Evolutionary conservation across 169 alveolate species (phyloP).

Genomic region (Blepharisma undulans): DNA sequence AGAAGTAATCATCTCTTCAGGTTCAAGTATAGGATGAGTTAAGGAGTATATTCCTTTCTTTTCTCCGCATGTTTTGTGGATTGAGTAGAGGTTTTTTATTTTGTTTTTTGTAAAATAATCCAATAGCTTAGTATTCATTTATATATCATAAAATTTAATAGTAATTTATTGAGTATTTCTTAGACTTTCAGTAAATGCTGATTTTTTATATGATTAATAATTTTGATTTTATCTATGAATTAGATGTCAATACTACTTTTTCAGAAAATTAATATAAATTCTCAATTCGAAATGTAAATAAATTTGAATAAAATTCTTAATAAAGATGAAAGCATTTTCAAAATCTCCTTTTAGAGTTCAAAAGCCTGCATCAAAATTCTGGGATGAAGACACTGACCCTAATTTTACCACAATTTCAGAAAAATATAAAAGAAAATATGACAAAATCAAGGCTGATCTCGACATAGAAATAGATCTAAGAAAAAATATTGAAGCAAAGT

Average conservation of each 20-base stretch:
- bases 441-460: neutral
- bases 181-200: neutral
- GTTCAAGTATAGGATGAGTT: neutral
- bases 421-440: neutral
- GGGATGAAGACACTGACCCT: neutral
- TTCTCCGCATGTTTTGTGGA: neutral
- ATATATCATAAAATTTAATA: neutral
- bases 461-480: neutral
- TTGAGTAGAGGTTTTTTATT: slow-evolving; percentile 7
- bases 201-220: neutral
- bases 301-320: neutral
- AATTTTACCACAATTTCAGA: neutral
- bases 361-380: neutral
- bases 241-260: neutral
- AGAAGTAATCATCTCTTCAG: neutral
- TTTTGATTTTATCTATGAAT: too few species aligned
- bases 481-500: neutral
- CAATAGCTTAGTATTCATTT: neutral
- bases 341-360: neutral
- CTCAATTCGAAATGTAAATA: neutral
- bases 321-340: neutral
- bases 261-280: too few species aligned
- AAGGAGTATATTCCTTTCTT: neutral
- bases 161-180: too few species aligned
- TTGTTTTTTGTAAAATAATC: slow-evolving; percentile 5